Evolutionary conservation across 805 yeast species (phyloP).

Genomic region (Kregervanrija fluxuum): DNA sequence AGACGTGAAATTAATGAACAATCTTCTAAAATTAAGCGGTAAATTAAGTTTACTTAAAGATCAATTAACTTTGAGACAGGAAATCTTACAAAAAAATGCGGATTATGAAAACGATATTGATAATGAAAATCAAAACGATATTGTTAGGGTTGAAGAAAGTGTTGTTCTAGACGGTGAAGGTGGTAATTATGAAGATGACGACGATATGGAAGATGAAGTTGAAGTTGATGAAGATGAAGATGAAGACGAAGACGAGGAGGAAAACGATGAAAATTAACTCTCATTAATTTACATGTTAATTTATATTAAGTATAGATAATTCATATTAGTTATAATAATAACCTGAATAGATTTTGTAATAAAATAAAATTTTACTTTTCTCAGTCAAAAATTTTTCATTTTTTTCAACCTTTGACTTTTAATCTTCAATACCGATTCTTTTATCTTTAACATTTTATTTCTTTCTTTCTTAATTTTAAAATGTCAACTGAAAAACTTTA

Average conservation of each 20-base stretch:
- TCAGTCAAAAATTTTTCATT: no score
- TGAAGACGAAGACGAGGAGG: slow-evolving; percentile 15
- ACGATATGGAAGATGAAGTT: slow-evolving; percentile 10
- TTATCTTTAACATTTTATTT: neutral
- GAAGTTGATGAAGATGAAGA: slow-evolving; percentile 18
- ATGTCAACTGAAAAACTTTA: slow-evolving; percentile 42
- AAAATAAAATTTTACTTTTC: no score
- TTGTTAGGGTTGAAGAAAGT: slow-evolving; percentile 12
- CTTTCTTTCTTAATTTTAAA: neutral
- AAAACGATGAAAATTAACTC: neutral
- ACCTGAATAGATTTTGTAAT: no score
- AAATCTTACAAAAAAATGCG: slow-evolving; percentile 31
- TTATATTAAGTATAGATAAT: no score
- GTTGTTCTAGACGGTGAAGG: slow-evolving; percentile 27
- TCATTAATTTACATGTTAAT: neutral
- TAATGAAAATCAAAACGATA: slow-evolving; percentile 27
- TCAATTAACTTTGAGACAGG: slow-evolving; percentile 65
- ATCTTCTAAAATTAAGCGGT: slow-evolving; percentile 77
- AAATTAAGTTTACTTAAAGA: slow-evolving; percentile 68
- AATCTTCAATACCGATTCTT: neutral
- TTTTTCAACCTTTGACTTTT: no score
- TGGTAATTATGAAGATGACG: slow-evolving; percentile 17
- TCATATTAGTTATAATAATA: no score
- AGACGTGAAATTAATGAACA: slow-evolving; percentile 53
- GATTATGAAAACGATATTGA: slow-evolving; percentile 17